phyloP scores from a whole-genome alignment of 108 stramenopile species.

The Phaeodactylum tricornutum region DNA sequence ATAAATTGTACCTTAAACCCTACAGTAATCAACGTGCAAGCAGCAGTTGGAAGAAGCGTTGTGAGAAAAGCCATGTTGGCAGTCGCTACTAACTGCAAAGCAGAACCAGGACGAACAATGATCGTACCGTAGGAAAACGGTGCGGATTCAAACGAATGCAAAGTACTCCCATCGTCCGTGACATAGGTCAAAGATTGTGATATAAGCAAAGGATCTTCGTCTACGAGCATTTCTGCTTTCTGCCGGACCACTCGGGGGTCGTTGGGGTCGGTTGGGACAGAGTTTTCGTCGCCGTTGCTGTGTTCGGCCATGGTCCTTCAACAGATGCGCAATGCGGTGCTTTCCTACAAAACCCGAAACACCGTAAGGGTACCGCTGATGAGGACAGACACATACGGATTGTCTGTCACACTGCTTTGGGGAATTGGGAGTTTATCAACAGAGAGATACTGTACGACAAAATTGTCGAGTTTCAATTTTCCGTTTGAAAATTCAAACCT shows the following conservation, averaged over 20 bases:
- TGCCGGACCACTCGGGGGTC: too few relatives aligned
- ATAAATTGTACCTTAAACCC: conserved; percentile 75
- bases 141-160: conserved; percentile 69
- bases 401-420: too few relatives aligned
- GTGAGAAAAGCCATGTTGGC: neutral
- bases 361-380: too few relatives aligned
- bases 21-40: conserved; percentile 9
- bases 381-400: too few relatives aligned
- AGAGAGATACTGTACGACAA: too few relatives aligned
- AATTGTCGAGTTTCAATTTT: too few relatives aligned
- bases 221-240: conserved; percentile 18
- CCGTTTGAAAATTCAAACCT: too few relatives aligned
- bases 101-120: neutral
- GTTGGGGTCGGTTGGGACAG: too few relatives aligned
- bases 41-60: too few relatives aligned
- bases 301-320: neutral
- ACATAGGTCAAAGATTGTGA: conserved; percentile 83
- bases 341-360: conserved; percentile 1
- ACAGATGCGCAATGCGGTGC: neutral
- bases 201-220: conserved; percentile 79
- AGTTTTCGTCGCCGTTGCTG: neutral
- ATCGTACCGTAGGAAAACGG: conserved; percentile 69
- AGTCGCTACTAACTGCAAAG: too few relatives aligned
- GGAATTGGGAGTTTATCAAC: too few relatives aligned
- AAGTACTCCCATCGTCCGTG: conserved; percentile 76